A percentile compares a stretch with the other conserved stretches of the same genome.
Conservation (phyloP, 495 filamentous ascomycete species). For the Penicillium simplicissimum region DNA sequence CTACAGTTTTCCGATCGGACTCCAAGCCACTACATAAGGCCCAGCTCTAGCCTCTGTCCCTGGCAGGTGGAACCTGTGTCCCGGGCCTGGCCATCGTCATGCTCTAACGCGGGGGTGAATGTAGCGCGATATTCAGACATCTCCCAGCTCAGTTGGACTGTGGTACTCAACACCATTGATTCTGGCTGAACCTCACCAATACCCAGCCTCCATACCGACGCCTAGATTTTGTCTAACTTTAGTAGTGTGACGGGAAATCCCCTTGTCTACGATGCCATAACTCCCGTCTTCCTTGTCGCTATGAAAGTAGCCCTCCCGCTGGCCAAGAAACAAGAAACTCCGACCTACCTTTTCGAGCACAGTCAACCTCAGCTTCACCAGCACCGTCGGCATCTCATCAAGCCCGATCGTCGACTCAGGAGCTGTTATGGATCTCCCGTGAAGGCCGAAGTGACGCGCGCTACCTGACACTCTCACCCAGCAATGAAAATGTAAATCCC, state of each 20-base stretch:
- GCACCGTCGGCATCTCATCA: constrained; percentile 6
- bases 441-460: constrained; percentile 11
- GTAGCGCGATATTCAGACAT: neutral
- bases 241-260: constrained; percentile 34
- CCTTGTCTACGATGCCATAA: constrained; percentile 35
- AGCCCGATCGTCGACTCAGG: constrained; percentile 4
- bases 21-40: neutral
- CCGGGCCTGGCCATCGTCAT: neutral
- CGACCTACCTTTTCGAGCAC: constrained; percentile 26
- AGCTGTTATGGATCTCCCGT: neutral
- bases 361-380: constrained; percentile 12
- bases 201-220: neutral
- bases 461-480: constrained; percentile 10
- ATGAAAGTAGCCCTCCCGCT: constrained; percentile 12
- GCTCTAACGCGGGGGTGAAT: neutral
- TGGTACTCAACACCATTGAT: neutral
- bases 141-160: neutral
- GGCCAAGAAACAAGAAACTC: constrained; percentile 25
- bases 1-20: neutral
- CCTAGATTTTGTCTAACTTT: neutral
- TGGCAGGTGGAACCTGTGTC: neutral
- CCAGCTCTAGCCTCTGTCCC: neutral
- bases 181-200: neutral
- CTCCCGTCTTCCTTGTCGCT: constrained; percentile 28
- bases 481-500: constrained; percentile 29